Evolutionary conservation across 768 basidiomycete species (phyloP), one percentile per base, ranked within the genome.

Genomic region (Mycena haematopus): DNA sequence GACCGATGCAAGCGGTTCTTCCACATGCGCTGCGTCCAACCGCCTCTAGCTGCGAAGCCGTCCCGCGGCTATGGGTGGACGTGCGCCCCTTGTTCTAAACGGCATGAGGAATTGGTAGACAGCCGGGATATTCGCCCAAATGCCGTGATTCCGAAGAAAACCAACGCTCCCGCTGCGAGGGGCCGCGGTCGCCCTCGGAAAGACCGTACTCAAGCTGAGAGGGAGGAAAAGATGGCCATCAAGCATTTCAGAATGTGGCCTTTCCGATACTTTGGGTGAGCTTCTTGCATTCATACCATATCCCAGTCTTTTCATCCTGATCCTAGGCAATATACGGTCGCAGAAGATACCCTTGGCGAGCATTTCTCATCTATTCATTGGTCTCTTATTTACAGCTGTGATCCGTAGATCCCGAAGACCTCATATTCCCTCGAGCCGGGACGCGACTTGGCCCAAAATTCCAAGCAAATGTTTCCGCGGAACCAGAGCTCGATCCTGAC

Each of bases 11-110:
- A 95, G 78, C 86, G 86, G 57, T 92, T 88, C 78, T 99, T 95
- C 78, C 96, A 99, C 76, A 96, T 98, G 91, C 75, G 82, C 60
- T 99, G 96, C 73, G 91, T 97, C 56, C 90, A 93, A 66, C 96
- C 96, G 24, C 96, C 96, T 3, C 79, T 99, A 9, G 79, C 84
- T 19, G 90, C 91, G 2, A 98, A 98, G 75, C 96, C 96, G 15
- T 93, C 95, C 24, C 87, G 94, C 65, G 96, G 96, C 47, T 99
- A 98, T 77, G 94, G 93, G 22, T 99, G 96, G 96, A 94, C 95
- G 11, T 99, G 96, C 70, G 92, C 93, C 0, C 93, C 95, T 1
- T 99, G 96, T 74, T 91, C 95, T 13, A 85, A 87, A 56, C 85
- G 85, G 67, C 91, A 96, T 71, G 95, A 94, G 69, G 91, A 94